Evolutionary conservation across 1,284 basidiomycete species (phyloP).

Genomic region (Leccinum solheimii): DNA sequence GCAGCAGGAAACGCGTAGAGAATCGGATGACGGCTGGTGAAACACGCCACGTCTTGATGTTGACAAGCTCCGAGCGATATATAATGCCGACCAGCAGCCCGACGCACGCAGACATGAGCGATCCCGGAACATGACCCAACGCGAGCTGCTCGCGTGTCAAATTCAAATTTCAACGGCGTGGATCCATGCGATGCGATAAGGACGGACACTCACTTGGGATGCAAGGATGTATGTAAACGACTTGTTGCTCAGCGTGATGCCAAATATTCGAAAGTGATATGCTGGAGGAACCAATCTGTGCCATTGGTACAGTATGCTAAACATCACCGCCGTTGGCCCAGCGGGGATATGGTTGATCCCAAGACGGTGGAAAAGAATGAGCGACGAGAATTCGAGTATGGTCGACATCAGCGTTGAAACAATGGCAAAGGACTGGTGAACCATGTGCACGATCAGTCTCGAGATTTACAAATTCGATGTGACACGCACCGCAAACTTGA

Average conservation of each 20-base stretch:
- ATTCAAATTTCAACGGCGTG: background rate
- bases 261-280: slow-evolving; percentile 76
- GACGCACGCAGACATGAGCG: slow-evolving; percentile 56
- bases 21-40: slow-evolving; percentile 56
- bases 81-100: slow-evolving; percentile 72
- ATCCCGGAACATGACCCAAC: slow-evolving; percentile 65
- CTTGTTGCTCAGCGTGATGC: slow-evolving; percentile 76
- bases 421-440: slow-evolving; percentile 68
- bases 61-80: slow-evolving; percentile 78
- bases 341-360: slow-evolving; percentile 74
- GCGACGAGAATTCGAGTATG: slow-evolving; percentile 60
- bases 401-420: slow-evolving; percentile 68
- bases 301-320: slow-evolving; percentile 81
- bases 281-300: slow-evolving; percentile 72
- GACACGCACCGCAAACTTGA: slow-evolving; percentile 82
- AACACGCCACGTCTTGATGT: slow-evolving; percentile 74
- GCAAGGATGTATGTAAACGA: slow-evolving; percentile 68
- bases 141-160: slow-evolving; percentile 51
- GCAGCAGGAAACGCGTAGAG: slow-evolving; percentile 53
- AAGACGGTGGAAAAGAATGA: slow-evolving; percentile 62
- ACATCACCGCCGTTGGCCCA: slow-evolving; percentile 72
- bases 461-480: background rate
- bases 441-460: slow-evolving; percentile 1
- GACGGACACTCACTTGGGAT: slow-evolving; percentile 50
- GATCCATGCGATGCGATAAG: background rate